Percentiles rank a stretch among this genome's conserved stretches.
These are phyloP conservation scores for Dillenia suffruticosa DNA, from an alignment of 164 flowering plant genomes.

Conservation along the genomic window DNA sequence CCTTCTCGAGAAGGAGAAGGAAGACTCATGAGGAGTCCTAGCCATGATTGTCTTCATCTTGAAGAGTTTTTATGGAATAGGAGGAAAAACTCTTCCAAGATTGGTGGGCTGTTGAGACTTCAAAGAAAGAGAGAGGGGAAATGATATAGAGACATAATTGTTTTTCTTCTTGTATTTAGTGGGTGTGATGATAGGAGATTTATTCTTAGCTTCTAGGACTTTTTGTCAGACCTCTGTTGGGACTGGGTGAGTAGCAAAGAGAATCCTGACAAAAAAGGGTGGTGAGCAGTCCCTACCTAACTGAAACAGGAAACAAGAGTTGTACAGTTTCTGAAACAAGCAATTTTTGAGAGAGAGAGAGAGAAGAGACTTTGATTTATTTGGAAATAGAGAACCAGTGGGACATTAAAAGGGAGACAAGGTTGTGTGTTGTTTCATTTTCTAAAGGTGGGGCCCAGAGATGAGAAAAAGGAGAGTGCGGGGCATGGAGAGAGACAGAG, in stretches of 20 bases:
- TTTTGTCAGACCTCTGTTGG: slow-evolving; percentile 17
- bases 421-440: slow-evolving; percentile 4
- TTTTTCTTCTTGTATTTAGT: background rate
- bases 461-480: slow-evolving; percentile 8
- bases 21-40: slow-evolving; percentile 57
- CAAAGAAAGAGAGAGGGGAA: slow-evolving; percentile 7
- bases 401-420: slow-evolving; percentile 20
- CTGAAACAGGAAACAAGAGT: slow-evolving; percentile 8
- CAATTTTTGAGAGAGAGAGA: slow-evolving; percentile 3
- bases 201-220: slow-evolving; percentile 14
- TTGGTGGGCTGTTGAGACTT: background rate
- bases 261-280: slow-evolving; percentile 32
- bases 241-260: slow-evolving; percentile 8
- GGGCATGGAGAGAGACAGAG: slow-evolving; percentile 5
- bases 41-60: slow-evolving; percentile 68
- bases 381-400: slow-evolving; percentile 6
- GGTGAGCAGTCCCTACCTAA: slow-evolving; percentile 50
- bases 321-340: no score
- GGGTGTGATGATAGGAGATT: slow-evolving; percentile 12
- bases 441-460: slow-evolving; percentile 8
- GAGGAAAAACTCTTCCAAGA: slow-evolving; percentile 5
- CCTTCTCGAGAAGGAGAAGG: slow-evolving; percentile 84
- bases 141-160: slow-evolving; percentile 2
- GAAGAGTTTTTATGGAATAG: background rate
- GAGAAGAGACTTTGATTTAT: slow-evolving; percentile 9